Percentiles rank a stretch among this genome's conserved stretches.
These are phyloP conservation scores for Neofusicoccum cordaticola DNA, from an alignment of 2,329 filamentous ascomycete species.

Conservation along the genomic window DNA sequence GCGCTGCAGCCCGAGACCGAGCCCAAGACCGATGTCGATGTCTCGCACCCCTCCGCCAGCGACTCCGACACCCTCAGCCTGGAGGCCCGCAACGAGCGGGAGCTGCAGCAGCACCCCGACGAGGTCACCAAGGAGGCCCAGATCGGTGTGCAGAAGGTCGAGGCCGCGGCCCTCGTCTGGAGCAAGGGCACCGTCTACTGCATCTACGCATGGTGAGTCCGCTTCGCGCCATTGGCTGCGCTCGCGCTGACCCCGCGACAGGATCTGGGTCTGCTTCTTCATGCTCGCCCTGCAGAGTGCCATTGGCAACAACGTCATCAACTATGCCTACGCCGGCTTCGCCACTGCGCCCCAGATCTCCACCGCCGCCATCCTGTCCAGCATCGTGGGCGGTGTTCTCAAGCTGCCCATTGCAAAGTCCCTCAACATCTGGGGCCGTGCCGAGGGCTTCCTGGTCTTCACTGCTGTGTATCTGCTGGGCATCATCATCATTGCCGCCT, in stretches of 20 bases:
- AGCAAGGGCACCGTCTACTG: slow-evolving; percentile 34
- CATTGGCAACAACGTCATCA: slow-evolving; percentile 38
- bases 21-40: slow-evolving; percentile 8
- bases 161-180: slow-evolving; percentile 43
- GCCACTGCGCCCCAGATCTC: slow-evolving; percentile 33
- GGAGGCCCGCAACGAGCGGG: slow-evolving; percentile 31
- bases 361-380: slow-evolving; percentile 35
- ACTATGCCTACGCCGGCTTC: slow-evolving; percentile 40
- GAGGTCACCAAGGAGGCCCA: slow-evolving; percentile 31
- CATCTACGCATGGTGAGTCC: slow-evolving; percentile 38
- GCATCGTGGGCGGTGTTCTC: slow-evolving; percentile 36
- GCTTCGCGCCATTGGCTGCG: not conserved
- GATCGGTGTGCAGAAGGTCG: slow-evolving; percentile 37
- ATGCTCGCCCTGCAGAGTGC: slow-evolving; percentile 48
- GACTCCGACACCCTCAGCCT: slow-evolving; percentile 25
- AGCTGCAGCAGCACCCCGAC: slow-evolving; percentile 28
- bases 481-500: slow-evolving; percentile 67
- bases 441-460: slow-evolving; percentile 40
- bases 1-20: slow-evolving; percentile 5
- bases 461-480: slow-evolving; percentile 36
- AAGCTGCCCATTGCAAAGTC: slow-evolving; percentile 41
- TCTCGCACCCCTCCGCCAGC: slow-evolving; percentile 18
- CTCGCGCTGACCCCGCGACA: slow-evolving; percentile 20
- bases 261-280: slow-evolving; percentile 49
- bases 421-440: slow-evolving; percentile 42